A percentile compares a stretch with the other conserved stretches of the same genome.
These are phyloP conservation scores for Heterobasidion occidentale DNA, from an alignment of 1,284 basidiomycete species.

Conservation along the genomic window DNA sequence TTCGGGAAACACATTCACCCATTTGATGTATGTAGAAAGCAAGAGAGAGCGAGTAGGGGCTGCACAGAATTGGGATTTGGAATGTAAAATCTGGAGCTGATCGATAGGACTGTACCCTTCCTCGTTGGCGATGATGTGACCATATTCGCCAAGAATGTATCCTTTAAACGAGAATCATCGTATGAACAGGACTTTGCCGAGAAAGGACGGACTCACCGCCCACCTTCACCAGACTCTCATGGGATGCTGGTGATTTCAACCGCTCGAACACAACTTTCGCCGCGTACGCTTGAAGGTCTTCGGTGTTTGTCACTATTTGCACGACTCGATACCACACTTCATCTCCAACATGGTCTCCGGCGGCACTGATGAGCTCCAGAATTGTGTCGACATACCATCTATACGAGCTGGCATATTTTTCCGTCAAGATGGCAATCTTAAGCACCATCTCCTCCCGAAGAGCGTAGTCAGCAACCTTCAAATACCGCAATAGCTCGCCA, in stretches of 20 bases:
- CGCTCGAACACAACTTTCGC: constrained; percentile 92
- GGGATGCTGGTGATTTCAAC: constrained; percentile 81
- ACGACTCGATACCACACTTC: constrained; percentile 99
- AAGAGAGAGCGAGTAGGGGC: constrained; percentile 90
- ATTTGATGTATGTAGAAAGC: constrained; percentile 97
- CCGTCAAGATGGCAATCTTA: constrained; percentile 97
- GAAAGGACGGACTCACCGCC: constrained; percentile 51
- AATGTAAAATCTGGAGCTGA: constrained; percentile 91
- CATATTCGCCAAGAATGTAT: constrained; percentile 96
- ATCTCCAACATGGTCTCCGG: constrained; percentile 97
- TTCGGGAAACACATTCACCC: constrained; percentile 99
- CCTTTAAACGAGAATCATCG: constrained; percentile 35
- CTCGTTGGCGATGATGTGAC: constrained; percentile 95
- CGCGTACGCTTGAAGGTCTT: constrained; percentile 93
- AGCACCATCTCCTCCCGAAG: constrained; percentile 97
- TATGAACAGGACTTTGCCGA: neutral
- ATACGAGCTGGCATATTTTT: constrained; percentile 92
- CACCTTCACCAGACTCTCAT: constrained; percentile 97
- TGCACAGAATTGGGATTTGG: constrained; percentile 93
- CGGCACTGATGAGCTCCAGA: constrained; percentile 89
- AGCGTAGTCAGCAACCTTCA: constrained; percentile 92
- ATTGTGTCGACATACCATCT: constrained; percentile 98
- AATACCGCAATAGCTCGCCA: constrained; percentile 87
- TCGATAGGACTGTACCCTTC: constrained; percentile 89
- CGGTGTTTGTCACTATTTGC: constrained; percentile 97